Evolutionary conservation across 208 protist genomes (phyloP), one percentile per base, ranked within the genome.

Genomic region (Strigomonas culicis): DNA sequence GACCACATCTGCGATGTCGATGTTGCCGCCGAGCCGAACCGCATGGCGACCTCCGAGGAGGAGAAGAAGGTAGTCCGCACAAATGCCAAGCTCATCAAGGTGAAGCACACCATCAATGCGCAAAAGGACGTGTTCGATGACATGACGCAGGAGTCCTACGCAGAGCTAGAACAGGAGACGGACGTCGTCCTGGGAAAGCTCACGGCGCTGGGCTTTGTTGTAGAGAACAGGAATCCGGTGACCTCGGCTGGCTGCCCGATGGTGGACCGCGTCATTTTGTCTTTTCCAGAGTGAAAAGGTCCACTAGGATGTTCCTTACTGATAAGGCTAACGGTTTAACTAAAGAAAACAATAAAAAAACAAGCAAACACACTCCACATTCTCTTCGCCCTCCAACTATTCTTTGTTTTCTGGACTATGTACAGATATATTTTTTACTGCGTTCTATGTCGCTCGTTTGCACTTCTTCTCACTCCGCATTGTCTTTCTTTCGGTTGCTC

Each of bases 51-150:
- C 22, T 78, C 74, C 27, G 72, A 81, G 47, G 78, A 82, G 57
- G 88, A 94, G 52, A 50, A 77, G 25, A 43, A 65, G 34, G 80
- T 82, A 1, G 69, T 92, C 66, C 70, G 79, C 46, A 81, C 68
- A 39, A 92, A 92, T 58, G 88, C 84, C 19, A 94, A 94, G 68
- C 72, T 94, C n/a, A 87, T 94, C 59, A 84, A 80, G 2, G 70
- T 88, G 30, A 28, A 63, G 36, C 79, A 88, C 73, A 59, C 55
- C 67, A 83, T 88, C 60, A 59, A 66, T 15, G 79, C 44, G 21
- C 61, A 78, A 25, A 65, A 70, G 21, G 72, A 78, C 50, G 65
- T 58, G 10, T 88, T 80, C 52, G 82, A 88, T 11, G 34, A 56
- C n/a, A 72, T 88, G 75, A 83, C 77, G 17, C 69, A 68, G 15